phyloP scores from a whole-genome alignment of 768 basidiomycete species.

The Scleroderma citrinum region DNA sequence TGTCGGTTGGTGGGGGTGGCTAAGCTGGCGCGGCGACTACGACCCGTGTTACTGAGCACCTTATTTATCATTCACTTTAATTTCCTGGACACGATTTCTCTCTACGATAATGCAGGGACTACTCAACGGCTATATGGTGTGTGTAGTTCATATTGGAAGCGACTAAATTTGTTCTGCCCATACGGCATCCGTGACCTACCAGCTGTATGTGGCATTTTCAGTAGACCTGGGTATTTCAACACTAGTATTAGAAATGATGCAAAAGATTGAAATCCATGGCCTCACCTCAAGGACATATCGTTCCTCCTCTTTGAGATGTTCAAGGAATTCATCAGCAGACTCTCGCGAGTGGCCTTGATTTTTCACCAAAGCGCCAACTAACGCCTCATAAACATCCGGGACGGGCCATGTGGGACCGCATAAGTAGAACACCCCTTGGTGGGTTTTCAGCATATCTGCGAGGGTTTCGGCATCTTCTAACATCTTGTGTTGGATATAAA shows the following conservation, averaged over 20 bases:
- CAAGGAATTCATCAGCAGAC: constrained; percentile 75
- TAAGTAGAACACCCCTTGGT: constrained; percentile 85
- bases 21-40: constrained; percentile 21
- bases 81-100: neutral
- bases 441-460: constrained; percentile 65
- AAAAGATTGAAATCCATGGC: neutral
- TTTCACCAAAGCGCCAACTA: constrained; percentile 74
- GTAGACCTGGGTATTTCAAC: constrained; percentile 16
- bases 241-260: constrained; percentile 2
- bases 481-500: constrained; percentile 99
- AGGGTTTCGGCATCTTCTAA: constrained; percentile 77
- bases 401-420: constrained; percentile 99
- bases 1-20: constrained; percentile 32
- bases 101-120: neutral
- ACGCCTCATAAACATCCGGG: constrained; percentile 92
- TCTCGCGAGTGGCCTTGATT: constrained; percentile 59
- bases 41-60: constrained; percentile 15
- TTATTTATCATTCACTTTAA: neutral
- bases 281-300: constrained; percentile 89
- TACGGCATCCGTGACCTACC: neutral
- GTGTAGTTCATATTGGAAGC: neutral
- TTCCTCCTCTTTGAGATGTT: constrained; percentile 92
- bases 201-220: constrained; percentile 1
- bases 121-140: neutral
- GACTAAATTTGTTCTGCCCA: neutral